These are phyloP conservation scores for Diaporthe citrichinensis DNA, from an alignment of 2,329 filamentous ascomycete species.

Conservation along the genomic window DNA sequence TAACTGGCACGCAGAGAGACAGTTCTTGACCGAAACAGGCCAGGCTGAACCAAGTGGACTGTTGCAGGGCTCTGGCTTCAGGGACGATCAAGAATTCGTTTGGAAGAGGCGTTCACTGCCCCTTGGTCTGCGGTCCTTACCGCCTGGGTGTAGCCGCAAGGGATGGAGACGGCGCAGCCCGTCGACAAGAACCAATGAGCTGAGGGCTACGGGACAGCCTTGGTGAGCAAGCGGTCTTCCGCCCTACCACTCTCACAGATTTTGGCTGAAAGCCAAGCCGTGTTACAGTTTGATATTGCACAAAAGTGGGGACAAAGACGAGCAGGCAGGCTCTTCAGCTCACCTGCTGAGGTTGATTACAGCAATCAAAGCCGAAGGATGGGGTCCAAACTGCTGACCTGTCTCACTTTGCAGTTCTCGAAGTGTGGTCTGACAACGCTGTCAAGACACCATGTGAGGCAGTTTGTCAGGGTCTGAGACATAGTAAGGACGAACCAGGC, in stretches of 20 bases:
- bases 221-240: neutral
- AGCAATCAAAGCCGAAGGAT: neutral
- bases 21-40: constrained; percentile 12
- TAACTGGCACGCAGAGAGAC: constrained; percentile 3
- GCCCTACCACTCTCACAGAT: neutral
- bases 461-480: constrained; percentile 24
- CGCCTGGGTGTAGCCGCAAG: constrained; percentile 26
- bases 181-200: neutral
- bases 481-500: neutral
- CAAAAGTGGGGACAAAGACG: neutral
- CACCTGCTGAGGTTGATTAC: neutral
- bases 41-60: neutral
- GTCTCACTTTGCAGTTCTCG: constrained; percentile 18
- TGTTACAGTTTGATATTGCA: neutral
- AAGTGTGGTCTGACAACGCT: neutral
- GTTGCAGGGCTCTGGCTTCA: neutral
- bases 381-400: neutral
- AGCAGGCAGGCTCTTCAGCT: neutral
- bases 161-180: constrained; percentile 5
- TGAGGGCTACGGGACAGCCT: neutral
- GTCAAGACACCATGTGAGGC: constrained; percentile 9
- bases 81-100: neutral
- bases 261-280: constrained; percentile 21
- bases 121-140: neutral
- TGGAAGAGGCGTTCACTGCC: neutral